These are phyloP conservation scores for Excoecaria agallocha DNA, from an alignment of 345 rosid genomes.

Conservation along the genomic window DNA sequence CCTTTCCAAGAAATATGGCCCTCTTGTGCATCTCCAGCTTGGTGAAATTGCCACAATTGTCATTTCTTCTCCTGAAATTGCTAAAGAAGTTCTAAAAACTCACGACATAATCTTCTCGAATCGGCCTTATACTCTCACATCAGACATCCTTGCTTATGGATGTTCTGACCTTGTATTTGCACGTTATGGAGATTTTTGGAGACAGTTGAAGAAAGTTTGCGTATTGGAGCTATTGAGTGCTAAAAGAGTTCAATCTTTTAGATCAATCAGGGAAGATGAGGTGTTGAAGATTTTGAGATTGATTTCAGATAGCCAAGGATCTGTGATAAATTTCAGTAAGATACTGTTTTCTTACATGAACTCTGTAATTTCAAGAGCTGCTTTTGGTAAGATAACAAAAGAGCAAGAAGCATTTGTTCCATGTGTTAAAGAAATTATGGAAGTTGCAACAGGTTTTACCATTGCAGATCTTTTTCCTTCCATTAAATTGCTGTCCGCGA, in stretches of 20 bases:
- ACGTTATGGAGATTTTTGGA: neutral
- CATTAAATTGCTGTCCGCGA: conserved; percentile 1
- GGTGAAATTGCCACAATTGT: too few species aligned
- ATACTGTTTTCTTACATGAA: neutral
- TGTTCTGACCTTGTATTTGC: too few species aligned
- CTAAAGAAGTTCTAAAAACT: too few species aligned
- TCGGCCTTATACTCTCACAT: too few species aligned
- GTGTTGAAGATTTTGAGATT: conserved; percentile 4
- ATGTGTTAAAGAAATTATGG: neutral
- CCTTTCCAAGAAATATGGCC: too few species aligned
- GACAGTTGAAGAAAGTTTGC: conserved; percentile 19
- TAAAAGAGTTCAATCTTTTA: conserved; percentile 20
- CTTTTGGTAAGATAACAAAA: neutral
- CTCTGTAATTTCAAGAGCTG: conserved; percentile 4
- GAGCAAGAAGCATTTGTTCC: neutral
- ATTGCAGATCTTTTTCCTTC: conserved; percentile 13
- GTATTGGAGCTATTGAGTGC: conserved; percentile 13
- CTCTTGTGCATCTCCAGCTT: too few species aligned
- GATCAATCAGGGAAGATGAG: conserved; percentile 4
- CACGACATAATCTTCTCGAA: too few species aligned
- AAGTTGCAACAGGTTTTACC: conserved; percentile 15
- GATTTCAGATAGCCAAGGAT: neutral
- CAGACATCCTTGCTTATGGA: too few species aligned
- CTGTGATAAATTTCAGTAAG: too few species aligned
- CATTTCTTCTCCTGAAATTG: too few species aligned